Base-by-base conservation (phyloP, 306 rosid genomes). In the Chamaecrista fasciculata region DNA sequence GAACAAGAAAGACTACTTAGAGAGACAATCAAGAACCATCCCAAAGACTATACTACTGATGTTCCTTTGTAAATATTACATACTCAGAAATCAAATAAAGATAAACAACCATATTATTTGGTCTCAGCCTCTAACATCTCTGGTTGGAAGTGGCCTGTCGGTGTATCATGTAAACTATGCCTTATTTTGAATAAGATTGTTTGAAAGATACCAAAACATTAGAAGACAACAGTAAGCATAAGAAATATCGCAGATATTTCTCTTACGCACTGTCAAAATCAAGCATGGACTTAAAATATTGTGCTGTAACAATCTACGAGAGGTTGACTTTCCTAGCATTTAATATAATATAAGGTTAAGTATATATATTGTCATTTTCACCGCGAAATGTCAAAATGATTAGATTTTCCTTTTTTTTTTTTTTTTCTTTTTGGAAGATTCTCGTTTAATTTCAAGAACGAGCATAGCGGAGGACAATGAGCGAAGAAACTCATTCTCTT, bases 41-140 rank as follows among this genome's bases (percentile, higher is more conserved):
- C 80, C 4, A 62, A 73, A 56, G 86, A 83, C 62, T 89, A 86
- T 57, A 89, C 90, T 65, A 81, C 89, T 36, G 89, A 85, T 68
- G 84, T 89, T 73, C 89, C 89, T 70, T 51, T 76, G 80, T 89
- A 88, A 66, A 79, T 59, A 66, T 60, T 77, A 6, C 14, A 68
- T 19, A 50, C 40, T 78, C 66, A 39, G n/a, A 10, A 10, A 18
- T 34, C 44, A 59, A 59, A 59, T 18, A 18, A 19, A 47, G 18
- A 60, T 59, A 8, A 31, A 16, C 25, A 16, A 4, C 43, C 64
- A 0, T 44, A 15, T 2, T 44, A 15, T 44, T 44, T 4, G 7
- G 20, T 1, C 20, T 11, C 8, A 4, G 50, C 50, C 50, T 44
- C 50, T 44, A 4, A 15, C 50, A 44, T 0, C 50, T 44, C 8